Evolutionary conservation across 2,329 filamentous ascomycete species (phyloP).

Genomic region (Cladosporium austrohemisphaericum): DNA sequence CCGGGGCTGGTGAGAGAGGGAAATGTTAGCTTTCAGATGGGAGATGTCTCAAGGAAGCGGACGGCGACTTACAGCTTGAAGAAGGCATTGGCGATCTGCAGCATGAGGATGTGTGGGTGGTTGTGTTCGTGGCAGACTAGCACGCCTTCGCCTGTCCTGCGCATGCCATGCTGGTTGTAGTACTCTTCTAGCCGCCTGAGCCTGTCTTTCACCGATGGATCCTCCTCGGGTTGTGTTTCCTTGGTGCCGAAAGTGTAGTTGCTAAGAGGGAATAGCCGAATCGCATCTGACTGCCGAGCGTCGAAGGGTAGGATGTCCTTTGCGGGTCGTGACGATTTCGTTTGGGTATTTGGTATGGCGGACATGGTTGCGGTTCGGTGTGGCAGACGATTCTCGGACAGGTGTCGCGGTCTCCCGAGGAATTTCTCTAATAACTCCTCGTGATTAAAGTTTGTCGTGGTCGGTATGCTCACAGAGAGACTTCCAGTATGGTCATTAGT

Average conservation of each 20-base stretch:
- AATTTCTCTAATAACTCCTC: too few relatives aligned
- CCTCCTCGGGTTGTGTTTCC: constrained; percentile 96
- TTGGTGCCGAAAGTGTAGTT: constrained; percentile 99
- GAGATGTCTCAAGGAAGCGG: not conserved
- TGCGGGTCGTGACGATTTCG: constrained; percentile 25
- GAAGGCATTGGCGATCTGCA: constrained; percentile 98
- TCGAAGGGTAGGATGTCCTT: constrained; percentile 63
- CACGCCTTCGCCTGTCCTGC: constrained; percentile 93
- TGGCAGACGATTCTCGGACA: too few relatives aligned
- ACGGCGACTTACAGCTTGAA: constrained; percentile 71
- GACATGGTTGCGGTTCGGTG: constrained; percentile 23
- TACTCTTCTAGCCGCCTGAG: constrained; percentile 95
- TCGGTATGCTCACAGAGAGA: too few relatives aligned
- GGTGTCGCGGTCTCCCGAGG: too few relatives aligned
- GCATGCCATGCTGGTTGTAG: constrained; percentile 89
- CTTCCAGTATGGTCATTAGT: too few relatives aligned
- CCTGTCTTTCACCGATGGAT: constrained; percentile 88
- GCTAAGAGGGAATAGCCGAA: constrained; percentile 81
- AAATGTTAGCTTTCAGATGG: too few relatives aligned
- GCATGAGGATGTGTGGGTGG: constrained; percentile 96
- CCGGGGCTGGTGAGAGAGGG: constrained; percentile 60
- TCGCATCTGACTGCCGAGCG: constrained; percentile 80
- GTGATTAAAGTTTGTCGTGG: too few relatives aligned
- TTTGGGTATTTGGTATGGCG: constrained; percentile 26
- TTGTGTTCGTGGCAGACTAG: constrained; percentile 98